Evolutionary conservation across 768 basidiomycete species (phyloP).

Genomic region (Sistotremastrum niveocremeum): DNA sequence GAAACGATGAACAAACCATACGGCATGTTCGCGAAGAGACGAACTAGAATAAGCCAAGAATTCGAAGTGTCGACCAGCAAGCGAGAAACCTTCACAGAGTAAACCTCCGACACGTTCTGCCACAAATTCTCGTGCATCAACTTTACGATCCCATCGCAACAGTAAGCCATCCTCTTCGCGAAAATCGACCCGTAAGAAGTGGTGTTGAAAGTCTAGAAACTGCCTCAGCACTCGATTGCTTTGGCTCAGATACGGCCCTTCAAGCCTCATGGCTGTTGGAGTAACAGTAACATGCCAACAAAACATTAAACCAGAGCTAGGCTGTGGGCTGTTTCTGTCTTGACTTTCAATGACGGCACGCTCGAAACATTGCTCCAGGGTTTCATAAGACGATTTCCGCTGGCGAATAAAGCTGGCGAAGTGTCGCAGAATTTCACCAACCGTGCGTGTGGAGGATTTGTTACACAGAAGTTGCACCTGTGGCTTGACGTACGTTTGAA

Average conservation of each 20-base stretch:
- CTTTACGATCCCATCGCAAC: slow-evolving; percentile 56
- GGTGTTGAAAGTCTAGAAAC: slow-evolving; percentile 43
- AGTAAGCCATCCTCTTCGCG: slow-evolving; percentile 71
- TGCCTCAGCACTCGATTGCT: slow-evolving; percentile 71
- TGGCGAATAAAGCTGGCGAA: slow-evolving; percentile 37
- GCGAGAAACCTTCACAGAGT: slow-evolving; percentile 48
- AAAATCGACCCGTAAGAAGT: slow-evolving; percentile 75
- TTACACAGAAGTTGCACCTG: slow-evolving; percentile 29
- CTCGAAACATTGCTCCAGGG: slow-evolving; percentile 33
- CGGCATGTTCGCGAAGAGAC: slow-evolving; percentile 63
- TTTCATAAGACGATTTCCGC: slow-evolving; percentile 25
- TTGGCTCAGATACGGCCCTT: slow-evolving; percentile 63
- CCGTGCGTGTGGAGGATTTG: slow-evolving; percentile 19
- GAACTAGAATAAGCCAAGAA: slow-evolving; percentile 77
- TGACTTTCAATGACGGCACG: slow-evolving; percentile 15
- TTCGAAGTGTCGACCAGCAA: slow-evolving; percentile 61
- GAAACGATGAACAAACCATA: slow-evolving; percentile 72
- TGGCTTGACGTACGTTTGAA: slow-evolving; percentile 30
- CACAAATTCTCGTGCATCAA: slow-evolving; percentile 45
- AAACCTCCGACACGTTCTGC: slow-evolving; percentile 41
- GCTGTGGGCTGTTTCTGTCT: slow-evolving; percentile 9
- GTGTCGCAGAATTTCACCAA: slow-evolving; percentile 36
- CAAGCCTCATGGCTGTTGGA: slow-evolving; percentile 58
- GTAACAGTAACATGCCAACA: slow-evolving; percentile 69
- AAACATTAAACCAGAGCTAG: slow-evolving; percentile 33